These are phyloP conservation scores for Talaromyces ruber DNA, from an alignment of 495 filamentous ascomycete genomes.

Conservation along the genomic window DNA sequence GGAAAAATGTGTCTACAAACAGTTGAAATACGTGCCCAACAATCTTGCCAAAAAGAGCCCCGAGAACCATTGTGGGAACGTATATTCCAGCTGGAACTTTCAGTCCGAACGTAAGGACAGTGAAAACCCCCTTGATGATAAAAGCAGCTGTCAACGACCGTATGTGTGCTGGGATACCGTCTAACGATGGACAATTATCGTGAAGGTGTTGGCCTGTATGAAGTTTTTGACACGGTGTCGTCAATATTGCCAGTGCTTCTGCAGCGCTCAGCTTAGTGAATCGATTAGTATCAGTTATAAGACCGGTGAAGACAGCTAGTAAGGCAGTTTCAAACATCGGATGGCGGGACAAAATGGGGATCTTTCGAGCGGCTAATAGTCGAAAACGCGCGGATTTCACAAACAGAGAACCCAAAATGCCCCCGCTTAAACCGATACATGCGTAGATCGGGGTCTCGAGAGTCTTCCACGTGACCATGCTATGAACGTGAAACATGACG, in stretches of 20 bases:
- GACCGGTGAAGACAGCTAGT: not conserved
- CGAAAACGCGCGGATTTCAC: not conserved
- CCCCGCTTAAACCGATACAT: not conserved
- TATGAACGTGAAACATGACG: conserved; percentile 1
- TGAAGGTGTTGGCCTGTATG: not conserved
- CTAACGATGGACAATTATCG: not conserved
- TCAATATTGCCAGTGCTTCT: not conserved
- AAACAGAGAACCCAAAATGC: not conserved
- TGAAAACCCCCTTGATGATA: not conserved
- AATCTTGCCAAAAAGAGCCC: not conserved
- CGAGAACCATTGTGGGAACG: not conserved
- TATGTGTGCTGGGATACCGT: not conserved
- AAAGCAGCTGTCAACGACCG: not conserved
- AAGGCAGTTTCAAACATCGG: not conserved
- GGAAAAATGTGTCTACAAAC: not conserved
- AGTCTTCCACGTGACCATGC: not conserved
- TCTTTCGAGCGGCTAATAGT: not conserved
- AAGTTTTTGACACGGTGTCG: not conserved
- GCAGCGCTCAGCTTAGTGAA: not conserved
- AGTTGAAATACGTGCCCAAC: not conserved
- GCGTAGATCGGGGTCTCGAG: not conserved
- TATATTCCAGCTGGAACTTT: not conserved
- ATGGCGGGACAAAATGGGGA: not conserved
- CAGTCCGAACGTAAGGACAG: not conserved
- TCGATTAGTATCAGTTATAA: not conserved